A percentile compares a stretch with the other conserved stretches of the same genome.
These are phyloP conservation scores for Phytophthora palmivora DNA, from an alignment of 352 stramenopile species.

Conservation along the genomic window DNA sequence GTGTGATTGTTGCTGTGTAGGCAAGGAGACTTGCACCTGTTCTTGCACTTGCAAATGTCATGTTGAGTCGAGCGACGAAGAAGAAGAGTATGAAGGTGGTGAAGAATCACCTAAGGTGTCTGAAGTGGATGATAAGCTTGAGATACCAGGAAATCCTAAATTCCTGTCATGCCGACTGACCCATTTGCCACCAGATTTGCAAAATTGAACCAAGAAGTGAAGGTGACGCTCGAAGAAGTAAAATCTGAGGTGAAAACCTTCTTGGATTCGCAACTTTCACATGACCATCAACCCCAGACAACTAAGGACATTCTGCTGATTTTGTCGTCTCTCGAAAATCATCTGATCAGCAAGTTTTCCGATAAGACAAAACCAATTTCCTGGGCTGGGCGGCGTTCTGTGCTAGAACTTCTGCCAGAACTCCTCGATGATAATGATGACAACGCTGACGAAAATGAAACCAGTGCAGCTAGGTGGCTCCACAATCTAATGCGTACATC, in stretches of 20 bases:
- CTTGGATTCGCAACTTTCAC: constrained; percentile 23
- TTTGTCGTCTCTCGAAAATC: constrained; percentile 47
- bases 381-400: constrained; percentile 31
- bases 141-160: background rate
- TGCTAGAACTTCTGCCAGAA: constrained; percentile 35
- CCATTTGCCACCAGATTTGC: constrained; percentile 21
- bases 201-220: constrained; percentile 22
- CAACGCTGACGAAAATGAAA: constrained; percentile 5
- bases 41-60: constrained; percentile 77
- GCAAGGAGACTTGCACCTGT: constrained; percentile 63
- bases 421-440: constrained; percentile 18
- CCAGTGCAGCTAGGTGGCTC: constrained; percentile 18
- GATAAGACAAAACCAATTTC: constrained; percentile 4
- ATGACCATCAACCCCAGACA: constrained; percentile 21
- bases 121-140: constrained; percentile 1
- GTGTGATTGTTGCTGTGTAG: constrained; percentile 80
- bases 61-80: constrained; percentile 63
- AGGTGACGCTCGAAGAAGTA: constrained; percentile 35
- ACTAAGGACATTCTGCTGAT: constrained; percentile 44
- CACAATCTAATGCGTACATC: constrained; percentile 12
- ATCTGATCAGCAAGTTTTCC: constrained; percentile 34
- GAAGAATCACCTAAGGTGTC: constrained; percentile 9
- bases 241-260: constrained; percentile 42
- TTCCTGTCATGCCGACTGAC: constrained; percentile 33
- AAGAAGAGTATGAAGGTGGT: background rate